Evolutionary conservation across 116 monocot genomes (phyloP), one percentile per base, ranked within the genome.

Genomic region (Trichopus zeylanicus): DNA sequence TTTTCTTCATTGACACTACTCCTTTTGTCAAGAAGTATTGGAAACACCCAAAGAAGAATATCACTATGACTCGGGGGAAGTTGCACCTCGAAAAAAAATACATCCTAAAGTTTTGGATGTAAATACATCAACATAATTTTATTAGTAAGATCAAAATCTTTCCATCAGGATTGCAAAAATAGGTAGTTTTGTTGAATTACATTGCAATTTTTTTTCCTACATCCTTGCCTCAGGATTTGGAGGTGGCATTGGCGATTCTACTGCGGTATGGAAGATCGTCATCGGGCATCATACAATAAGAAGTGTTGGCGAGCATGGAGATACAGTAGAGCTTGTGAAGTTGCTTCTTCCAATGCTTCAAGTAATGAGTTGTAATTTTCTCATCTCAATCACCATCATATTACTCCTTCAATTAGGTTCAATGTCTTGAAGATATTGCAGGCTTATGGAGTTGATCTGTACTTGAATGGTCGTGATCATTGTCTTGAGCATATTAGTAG

Each of bases 401-500:
- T 47, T 46, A 21, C 29, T 21, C 27, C 4, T 5, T 30, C 30
- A 38, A 22, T 9, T 38, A 1, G 19, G 33, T 7, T n/a, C n/a
- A n/a, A n/a, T 4, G 23, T 5, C 19, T 32, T 48, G 31, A 5
- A 37, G 12, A 23, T 24, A 27, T 68, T 86, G 86, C 61, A 48
- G 39, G n/a, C n/a, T n/a, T 58, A 80, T 62, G 71, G 65, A 5
- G 86, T 86, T 16, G 91, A 91, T 67, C 46, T 86, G 1, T 91
- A 91, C 42, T 60, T 91, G 48, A 91, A 91, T 57, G 91, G 91
- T 0, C 91, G 86, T 53, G 90, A 90, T 57, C 90, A 90, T 51
- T 91, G 91, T 61, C 80, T 91, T 0, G 68, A 86, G 65, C 91
- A 83, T 73, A 86, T 86, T 29, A 80, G 80, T 38, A 86, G 80